These are phyloP conservation scores for Neurospora tetrasperma DNA, from an alignment of 495 filamentous ascomycete genomes.

Conservation along the genomic window DNA sequence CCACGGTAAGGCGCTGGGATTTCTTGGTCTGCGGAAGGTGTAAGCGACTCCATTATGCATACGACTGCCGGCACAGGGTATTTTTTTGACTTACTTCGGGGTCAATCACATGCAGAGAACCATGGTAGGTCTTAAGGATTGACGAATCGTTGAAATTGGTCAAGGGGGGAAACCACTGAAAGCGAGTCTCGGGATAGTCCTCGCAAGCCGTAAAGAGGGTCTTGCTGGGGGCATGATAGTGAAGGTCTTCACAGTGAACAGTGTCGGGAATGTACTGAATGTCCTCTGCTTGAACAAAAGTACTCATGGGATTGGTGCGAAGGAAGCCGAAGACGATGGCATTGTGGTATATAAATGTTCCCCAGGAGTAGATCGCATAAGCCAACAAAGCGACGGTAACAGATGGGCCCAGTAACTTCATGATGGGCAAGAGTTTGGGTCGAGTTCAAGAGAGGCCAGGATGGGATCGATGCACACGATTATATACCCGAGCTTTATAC, in stretches of 20 bases:
- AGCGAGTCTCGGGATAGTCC: slow-evolving; percentile 32
- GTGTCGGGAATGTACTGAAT: slow-evolving; percentile 39
- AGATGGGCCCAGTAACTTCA: slow-evolving; percentile 12
- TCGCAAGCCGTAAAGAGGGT: slow-evolving; percentile 49
- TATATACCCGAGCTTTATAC: neutral
- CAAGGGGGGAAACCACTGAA: slow-evolving; percentile 48
- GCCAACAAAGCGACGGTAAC: slow-evolving; percentile 13
- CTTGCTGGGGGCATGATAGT: slow-evolving; percentile 40
- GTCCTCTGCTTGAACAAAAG: slow-evolving; percentile 8
- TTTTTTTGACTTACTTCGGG: slow-evolving; percentile 29
- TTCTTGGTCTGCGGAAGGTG: slow-evolving; percentile 35
- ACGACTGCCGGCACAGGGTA: neutral
- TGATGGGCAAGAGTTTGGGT: neutral
- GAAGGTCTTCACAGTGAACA: slow-evolving; percentile 48
- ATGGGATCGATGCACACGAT: neutral
- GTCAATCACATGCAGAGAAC: slow-evolving; percentile 46
- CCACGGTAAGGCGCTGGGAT: slow-evolving; percentile 36
- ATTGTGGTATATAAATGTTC: slow-evolving; percentile 3
- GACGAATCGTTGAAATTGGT: slow-evolving; percentile 28
- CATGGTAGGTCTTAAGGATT: slow-evolving; percentile 19
- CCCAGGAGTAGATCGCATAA: slow-evolving; percentile 9
- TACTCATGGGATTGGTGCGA: slow-evolving; percentile 11
- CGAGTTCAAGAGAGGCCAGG: neutral
- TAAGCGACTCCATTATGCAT: neutral
- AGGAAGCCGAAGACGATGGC: slow-evolving; percentile 16